Conservation (phyloP, 2,329 filamentous ascomycete genomes). For the Fusarium neocosmosporiellum region DNA sequence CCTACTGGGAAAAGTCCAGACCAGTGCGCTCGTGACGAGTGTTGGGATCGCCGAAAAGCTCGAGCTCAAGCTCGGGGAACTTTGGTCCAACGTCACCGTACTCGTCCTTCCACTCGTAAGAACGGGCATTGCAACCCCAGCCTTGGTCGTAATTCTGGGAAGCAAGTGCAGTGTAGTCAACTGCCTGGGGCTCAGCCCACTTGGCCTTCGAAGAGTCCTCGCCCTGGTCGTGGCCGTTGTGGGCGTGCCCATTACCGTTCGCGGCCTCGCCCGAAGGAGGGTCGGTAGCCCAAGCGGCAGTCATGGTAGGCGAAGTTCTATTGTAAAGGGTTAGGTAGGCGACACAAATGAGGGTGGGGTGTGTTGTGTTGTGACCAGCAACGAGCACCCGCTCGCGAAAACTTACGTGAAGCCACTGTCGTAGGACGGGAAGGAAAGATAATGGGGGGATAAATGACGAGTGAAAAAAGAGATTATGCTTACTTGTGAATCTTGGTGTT, state of each 20-base stretch:
- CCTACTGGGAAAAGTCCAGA: conserved; percentile 72
- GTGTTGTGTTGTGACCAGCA: background rate
- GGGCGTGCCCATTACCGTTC: background rate
- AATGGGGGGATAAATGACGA: background rate
- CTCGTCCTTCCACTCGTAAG: conserved; percentile 89
- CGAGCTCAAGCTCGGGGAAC: conserved; percentile 75
- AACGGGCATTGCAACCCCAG: conserved; percentile 67
- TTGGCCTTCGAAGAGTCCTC: conserved; percentile 53
- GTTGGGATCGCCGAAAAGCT: conserved; percentile 75
- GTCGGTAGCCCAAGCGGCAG: conserved; percentile 22
- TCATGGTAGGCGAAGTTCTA: conserved; percentile 11
- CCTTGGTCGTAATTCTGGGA: conserved; percentile 33
- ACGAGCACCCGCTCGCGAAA: background rate
- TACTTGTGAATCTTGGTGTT: background rate
- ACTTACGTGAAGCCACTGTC: background rate
- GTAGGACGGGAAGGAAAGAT: background rate
- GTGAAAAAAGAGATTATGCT: background rate
- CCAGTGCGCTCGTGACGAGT: conserved; percentile 64
- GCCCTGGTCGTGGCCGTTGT: background rate
- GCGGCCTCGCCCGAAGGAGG: background rate
- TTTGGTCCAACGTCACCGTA: conserved; percentile 85
- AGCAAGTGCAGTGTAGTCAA: conserved; percentile 58
- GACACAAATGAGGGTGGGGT: background rate
- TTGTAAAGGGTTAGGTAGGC: background rate
- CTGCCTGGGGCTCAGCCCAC: conserved; percentile 60